Base-by-base conservation (phyloP, 148 eudicot genomes). In the Arctostaphylos glauca region DNA sequence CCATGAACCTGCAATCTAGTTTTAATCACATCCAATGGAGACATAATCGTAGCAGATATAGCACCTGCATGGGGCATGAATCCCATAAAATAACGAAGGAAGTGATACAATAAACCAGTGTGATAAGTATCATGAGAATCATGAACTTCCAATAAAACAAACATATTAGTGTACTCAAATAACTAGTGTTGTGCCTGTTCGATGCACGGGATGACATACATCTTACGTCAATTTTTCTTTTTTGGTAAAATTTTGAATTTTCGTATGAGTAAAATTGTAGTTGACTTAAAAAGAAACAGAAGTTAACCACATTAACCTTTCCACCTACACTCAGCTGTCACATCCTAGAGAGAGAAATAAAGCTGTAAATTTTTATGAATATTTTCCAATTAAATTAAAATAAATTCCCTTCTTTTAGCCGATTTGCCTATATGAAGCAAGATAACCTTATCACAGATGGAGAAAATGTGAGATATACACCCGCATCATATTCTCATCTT, bases 1-100 rank as follows among this genome's bases (percentile, higher is more conserved):
- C 98, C 98, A 89, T 90, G 89, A 54, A 94, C 98, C 82, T 95
- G 98, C 78, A 95, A 86, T 76, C 98, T 91, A 38, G 98, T 95
- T 90, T 95, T 95, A 50, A 95, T 91, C 46, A 95, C 98, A 88
- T 95, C 98, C 82, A 95, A 90, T 14, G 98, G 98, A 81, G 98
- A 94, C 73, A 95, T 87, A 78, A 90, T 79, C 47, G 98, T 95
- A 38, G 98, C 98, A 77, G 98, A 96, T 76, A 95, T 92, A 60
- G 94, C 92, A 89, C 98, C 98, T 95, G 81, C 82, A 81, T 14
- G 79, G 25, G 71, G 52, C 64, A 38, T 76, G 47, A 13, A 79
- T 58, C 52, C 10, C 10, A 43, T 50, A 44, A 55, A n/a, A 16
- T 41, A 46, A 9, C 67, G 10, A 81, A 41, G 25, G 18, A 59